These are phyloP conservation scores for Chaetomium fimeti DNA, from an alignment of 495 filamentous ascomycete genomes.

Conservation along the genomic window DNA sequence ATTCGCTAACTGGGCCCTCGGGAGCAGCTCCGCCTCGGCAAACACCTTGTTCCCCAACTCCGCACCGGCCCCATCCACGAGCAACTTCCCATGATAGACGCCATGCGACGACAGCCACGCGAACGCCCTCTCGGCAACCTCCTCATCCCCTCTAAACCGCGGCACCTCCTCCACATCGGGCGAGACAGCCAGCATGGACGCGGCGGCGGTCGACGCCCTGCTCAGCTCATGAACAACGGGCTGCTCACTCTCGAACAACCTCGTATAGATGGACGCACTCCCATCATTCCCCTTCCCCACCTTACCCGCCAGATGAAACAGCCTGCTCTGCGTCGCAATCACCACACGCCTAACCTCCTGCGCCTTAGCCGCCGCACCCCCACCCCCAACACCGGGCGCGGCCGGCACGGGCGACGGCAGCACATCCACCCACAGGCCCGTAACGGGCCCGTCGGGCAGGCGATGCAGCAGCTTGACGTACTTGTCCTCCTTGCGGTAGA, in stretches of 20 bases:
- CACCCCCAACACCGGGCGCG: background rate
- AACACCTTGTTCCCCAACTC: slow-evolving; percentile 67
- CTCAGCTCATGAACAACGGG: slow-evolving; percentile 69
- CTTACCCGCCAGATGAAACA: slow-evolving; percentile 77
- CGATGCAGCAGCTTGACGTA: slow-evolving; percentile 81
- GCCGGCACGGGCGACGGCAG: slow-evolving; percentile 32
- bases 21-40: slow-evolving; percentile 69
- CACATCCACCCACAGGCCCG: slow-evolving; percentile 75
- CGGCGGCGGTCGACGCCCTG: slow-evolving; percentile 52
- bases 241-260: slow-evolving; percentile 82
- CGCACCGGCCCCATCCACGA: slow-evolving; percentile 43
- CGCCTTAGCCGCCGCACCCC: slow-evolving; percentile 33
- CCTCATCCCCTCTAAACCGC: slow-evolving; percentile 34
- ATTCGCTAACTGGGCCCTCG: slow-evolving; percentile 66
- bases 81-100: slow-evolving; percentile 79
- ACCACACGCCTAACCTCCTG: slow-evolving; percentile 72
- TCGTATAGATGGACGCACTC: slow-evolving; percentile 75
- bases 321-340: slow-evolving; percentile 67
- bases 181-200: slow-evolving; percentile 68
- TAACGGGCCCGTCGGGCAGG: slow-evolving; percentile 70
- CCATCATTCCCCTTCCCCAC: slow-evolving; percentile 76
- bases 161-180: slow-evolving; percentile 62
- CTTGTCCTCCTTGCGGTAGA: slow-evolving; percentile 91
- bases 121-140: slow-evolving; percentile 65
- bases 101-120: slow-evolving; percentile 89